Evolutionary conservation across 768 basidiomycete species (phyloP).

Genomic region (Termitomyces sp.): DNA sequence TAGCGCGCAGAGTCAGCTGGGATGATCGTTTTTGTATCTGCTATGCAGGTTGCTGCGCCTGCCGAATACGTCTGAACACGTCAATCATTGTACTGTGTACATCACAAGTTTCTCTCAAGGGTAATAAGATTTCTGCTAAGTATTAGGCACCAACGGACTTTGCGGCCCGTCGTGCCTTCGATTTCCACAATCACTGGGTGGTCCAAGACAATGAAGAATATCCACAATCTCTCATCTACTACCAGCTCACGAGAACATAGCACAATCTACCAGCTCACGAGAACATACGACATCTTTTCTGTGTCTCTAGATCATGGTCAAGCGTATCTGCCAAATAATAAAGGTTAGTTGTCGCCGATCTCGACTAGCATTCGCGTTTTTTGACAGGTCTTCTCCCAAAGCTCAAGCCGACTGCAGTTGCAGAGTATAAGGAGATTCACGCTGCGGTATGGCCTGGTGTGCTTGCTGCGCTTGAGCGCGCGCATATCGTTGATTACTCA

Average conservation of each 20-base stretch:
- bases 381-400: conserved; percentile 22
- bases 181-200: not conserved
- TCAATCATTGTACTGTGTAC: conserved; percentile 1
- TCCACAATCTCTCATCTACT: not conserved
- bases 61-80: conserved; percentile 3
- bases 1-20: not conserved
- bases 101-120: not conserved
- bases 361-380: not conserved
- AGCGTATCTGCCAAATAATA: conserved; percentile 72
- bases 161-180: conserved; percentile 8
- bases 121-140: not conserved
- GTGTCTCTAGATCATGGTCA: conserved; percentile 26
- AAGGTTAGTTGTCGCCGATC: conserved; percentile 38
- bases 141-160: conserved; percentile 7
- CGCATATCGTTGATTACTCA: conserved; percentile 73
- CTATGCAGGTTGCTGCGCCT: not conserved
- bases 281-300: not conserved
- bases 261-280: not conserved
- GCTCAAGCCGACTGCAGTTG: conserved; percentile 51
- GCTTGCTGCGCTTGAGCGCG: conserved; percentile 55
- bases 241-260: not conserved
- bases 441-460: conserved; percentile 67
- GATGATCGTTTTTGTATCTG: not conserved
- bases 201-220: not conserved
- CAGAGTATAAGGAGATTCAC: conserved; percentile 59